These are phyloP conservation scores for Penicillium ochrochloron DNA, from an alignment of 495 filamentous ascomycete genomes.

Conservation along the genomic window DNA sequence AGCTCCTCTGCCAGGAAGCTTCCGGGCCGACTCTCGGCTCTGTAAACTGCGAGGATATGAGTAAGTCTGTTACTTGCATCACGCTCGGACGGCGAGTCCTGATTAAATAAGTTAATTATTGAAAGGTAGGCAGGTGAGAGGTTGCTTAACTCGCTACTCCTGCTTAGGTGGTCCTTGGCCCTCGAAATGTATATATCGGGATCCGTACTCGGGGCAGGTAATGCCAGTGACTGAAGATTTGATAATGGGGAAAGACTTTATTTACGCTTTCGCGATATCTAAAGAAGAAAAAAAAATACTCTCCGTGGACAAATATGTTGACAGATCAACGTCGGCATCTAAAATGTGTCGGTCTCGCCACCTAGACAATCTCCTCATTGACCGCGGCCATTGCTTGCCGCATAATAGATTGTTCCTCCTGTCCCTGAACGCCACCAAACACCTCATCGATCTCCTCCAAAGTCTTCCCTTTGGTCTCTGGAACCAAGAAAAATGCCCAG, in stretches of 20 bases:
- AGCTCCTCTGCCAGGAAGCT: background rate
- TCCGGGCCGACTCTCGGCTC: background rate
- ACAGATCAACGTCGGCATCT: background rate
- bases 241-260: background rate
- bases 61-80: background rate
- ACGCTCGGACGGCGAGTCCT: no score
- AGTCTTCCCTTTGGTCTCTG: conserved; percentile 11
- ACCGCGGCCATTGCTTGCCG: background rate
- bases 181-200: background rate
- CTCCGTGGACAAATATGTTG: background rate
- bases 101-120: no score
- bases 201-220: background rate
- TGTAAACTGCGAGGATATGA: background rate
- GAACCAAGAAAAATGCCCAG: conserved; percentile 13
- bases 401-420: background rate
- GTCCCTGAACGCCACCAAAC: conserved; percentile 8
- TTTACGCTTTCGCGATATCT: background rate
- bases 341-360: background rate
- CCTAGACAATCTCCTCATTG: background rate
- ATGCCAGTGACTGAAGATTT: background rate
- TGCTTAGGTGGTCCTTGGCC: background rate
- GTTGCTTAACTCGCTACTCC: background rate
- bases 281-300: background rate
- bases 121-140: no score
- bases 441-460: conserved; percentile 20